phyloP scores from a whole-genome alignment of 129 eudicot species.

The Flaveria ramosissima region DNA sequence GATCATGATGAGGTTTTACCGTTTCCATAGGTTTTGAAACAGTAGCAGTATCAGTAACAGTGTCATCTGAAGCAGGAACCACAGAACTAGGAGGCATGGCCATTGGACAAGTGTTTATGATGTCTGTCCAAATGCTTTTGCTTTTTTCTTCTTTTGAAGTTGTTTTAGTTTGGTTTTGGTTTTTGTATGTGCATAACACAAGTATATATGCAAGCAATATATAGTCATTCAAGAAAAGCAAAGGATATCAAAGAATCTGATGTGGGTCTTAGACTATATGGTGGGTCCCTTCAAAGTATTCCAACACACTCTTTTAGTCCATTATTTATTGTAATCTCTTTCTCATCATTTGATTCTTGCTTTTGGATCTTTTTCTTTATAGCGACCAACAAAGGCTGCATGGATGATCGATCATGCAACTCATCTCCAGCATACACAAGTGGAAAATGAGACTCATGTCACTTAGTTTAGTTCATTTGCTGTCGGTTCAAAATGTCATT shows the following conservation, averaged over 20 bases:
- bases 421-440: constrained; percentile 41
- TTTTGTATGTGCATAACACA: constrained; percentile 42
- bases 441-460: constrained; percentile 58
- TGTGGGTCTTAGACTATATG: constrained; percentile 51
- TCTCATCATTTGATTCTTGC: constrained; percentile 47
- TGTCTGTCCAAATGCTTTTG: constrained; percentile 20
- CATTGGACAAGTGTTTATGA: constrained; percentile 27
- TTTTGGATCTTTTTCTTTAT: constrained; percentile 36
- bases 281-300: constrained; percentile 57
- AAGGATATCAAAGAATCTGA: constrained; percentile 55
- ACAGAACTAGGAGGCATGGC: constrained; percentile 59
- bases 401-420: constrained; percentile 51
- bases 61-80: constrained; percentile 59
- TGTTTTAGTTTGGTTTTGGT: constrained; percentile 35
- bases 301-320: constrained; percentile 45
- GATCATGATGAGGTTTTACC: constrained; percentile 42
- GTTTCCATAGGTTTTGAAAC: constrained; percentile 38
- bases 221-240: constrained; percentile 24
- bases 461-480: constrained; percentile 40
- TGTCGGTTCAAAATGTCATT: constrained; percentile 31
- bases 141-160: constrained; percentile 11
- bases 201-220: constrained; percentile 39
- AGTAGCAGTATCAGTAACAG: constrained; percentile 2
- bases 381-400: constrained; percentile 46
- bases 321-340: constrained; percentile 52